A percentile compares a stretch with the other conserved stretches of the same genome.
Evolutionary conservation across 805 yeast species (phyloP).

Genomic region (Barnettozyma siamensis): DNA sequence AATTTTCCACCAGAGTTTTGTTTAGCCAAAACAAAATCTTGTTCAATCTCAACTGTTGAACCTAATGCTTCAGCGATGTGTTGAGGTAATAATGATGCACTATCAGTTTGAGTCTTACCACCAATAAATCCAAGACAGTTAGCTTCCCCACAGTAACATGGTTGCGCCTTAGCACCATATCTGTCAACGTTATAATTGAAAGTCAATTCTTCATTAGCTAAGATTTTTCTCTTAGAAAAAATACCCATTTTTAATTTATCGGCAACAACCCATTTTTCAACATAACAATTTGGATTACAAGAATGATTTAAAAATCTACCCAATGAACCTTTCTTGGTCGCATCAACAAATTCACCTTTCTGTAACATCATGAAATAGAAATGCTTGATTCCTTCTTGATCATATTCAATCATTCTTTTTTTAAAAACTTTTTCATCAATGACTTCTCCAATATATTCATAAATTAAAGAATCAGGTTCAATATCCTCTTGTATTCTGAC

Average conservation of each 20-base stretch:
- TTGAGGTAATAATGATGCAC: conserved; percentile 79
- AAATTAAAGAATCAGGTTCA: conserved; percentile 63
- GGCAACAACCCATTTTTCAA: conserved; percentile 96
- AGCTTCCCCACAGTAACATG: conserved; percentile 89
- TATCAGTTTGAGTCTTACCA: conserved; percentile 95
- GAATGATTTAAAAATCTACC: conserved; percentile 95
- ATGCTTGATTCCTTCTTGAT: conserved; percentile 61
- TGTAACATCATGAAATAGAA: conserved; percentile 96
- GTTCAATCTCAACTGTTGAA: conserved; percentile 60
- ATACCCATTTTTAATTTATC: conserved; percentile 91
- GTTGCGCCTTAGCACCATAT: conserved; percentile 91
- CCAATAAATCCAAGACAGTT: conserved; percentile 93
- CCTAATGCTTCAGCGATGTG: conserved; percentile 82
- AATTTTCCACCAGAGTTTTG: conserved; percentile 40
- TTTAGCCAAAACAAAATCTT: conserved; percentile 62
- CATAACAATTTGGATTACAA: conserved; percentile 90
- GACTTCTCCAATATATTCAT: conserved; percentile 93
- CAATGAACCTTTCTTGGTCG: conserved; percentile 80
- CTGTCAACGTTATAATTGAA: conserved; percentile 84
- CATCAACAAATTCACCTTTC: conserved; percentile 90
- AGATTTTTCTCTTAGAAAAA: conserved; percentile 72
- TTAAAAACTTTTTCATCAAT: conserved; percentile 76
- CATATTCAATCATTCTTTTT: conserved; percentile 69
- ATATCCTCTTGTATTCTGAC: conserved; percentile 63
- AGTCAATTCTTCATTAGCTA: conserved; percentile 81